Evolutionary conservation across 768 basidiomycete species (phyloP).

Genomic region (Leccinum truebloodii): DNA sequence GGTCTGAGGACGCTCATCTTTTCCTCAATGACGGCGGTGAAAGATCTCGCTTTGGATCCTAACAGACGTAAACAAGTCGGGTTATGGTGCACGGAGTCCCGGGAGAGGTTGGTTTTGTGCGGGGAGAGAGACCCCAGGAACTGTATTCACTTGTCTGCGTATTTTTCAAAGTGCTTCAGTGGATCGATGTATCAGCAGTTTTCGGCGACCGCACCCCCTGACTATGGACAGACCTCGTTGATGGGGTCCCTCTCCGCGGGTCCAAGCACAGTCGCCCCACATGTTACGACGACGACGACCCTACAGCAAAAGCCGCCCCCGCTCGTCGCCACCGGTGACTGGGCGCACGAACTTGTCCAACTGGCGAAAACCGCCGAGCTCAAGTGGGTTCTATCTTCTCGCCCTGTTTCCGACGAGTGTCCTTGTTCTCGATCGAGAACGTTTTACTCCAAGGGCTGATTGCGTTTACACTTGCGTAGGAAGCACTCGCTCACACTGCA

Average conservation of each 20-base stretch:
- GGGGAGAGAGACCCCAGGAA: constrained; percentile 31
- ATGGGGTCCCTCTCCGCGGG: constrained; percentile 35
- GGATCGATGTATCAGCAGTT: constrained; percentile 39
- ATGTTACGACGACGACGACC: constrained; percentile 28
- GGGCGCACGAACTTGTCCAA: constrained; percentile 85
- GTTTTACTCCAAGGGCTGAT: constrained; percentile 8
- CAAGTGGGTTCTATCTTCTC: constrained; percentile 56
- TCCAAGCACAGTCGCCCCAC: constrained; percentile 35
- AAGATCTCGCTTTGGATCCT: constrained; percentile 24
- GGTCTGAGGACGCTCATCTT: constrained; percentile 87
- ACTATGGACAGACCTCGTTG: constrained; percentile 35
- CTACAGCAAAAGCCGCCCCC: constrained; percentile 39
- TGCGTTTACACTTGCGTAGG: constrained; percentile 37
- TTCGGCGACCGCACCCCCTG: constrained; percentile 33
- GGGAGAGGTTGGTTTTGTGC: neutral
- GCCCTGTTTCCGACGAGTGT: neutral
- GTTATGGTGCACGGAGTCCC: constrained; percentile 32
- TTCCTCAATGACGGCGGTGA: neutral
- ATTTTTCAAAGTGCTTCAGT: constrained; percentile 25
- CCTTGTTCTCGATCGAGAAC: constrained; percentile 1
- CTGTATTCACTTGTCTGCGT: constrained; percentile 19
- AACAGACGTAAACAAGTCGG: constrained; percentile 29
- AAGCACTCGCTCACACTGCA: constrained; percentile 85
- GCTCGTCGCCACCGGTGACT: constrained; percentile 80
- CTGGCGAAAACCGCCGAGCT: constrained; percentile 86